Conservation (phyloP, 768 basidiomycete genomes). For the Trametes cingulata region DNA sequence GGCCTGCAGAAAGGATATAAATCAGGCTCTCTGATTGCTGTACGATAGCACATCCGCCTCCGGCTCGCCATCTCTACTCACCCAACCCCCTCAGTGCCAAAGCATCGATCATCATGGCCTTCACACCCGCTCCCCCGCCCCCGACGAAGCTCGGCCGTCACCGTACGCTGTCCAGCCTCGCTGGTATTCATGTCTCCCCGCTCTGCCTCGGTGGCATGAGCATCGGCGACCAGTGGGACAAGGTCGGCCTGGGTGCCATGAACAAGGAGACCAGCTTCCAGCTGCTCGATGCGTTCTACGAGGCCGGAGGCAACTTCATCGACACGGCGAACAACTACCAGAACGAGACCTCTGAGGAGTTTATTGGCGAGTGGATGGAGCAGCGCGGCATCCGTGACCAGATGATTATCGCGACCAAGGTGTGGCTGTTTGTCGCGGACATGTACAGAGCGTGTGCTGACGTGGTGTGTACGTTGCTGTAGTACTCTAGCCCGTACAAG, state of each 20-base stretch:
- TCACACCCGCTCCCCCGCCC: slow-evolving; percentile 19
- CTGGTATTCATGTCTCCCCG: slow-evolving; percentile 41
- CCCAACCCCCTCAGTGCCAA: no score
- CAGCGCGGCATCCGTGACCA: slow-evolving; percentile 37
- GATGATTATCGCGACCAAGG: slow-evolving; percentile 30
- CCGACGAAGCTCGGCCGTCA: slow-evolving; percentile 31
- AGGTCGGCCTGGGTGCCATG: slow-evolving; percentile 34
- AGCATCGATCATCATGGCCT: no score
- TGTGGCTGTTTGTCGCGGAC: no score
- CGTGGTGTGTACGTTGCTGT: no score
- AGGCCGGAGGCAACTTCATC: slow-evolving; percentile 37
- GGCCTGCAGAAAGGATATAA: no score
- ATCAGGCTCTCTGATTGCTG: no score
- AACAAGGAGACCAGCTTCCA: slow-evolving; percentile 38
- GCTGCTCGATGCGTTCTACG: slow-evolving; percentile 41
- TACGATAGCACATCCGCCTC: no score
- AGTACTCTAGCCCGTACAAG: no score
- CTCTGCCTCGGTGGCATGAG: slow-evolving; percentile 41
- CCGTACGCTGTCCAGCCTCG: slow-evolving; percentile 36
- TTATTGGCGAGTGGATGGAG: slow-evolving; percentile 46
- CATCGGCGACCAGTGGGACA: slow-evolving; percentile 40
- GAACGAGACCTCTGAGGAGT: slow-evolving; percentile 37
- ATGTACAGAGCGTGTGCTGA: no score
- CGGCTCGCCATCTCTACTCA: no score
- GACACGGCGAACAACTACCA: slow-evolving; percentile 42